phyloP scores from a whole-genome alignment of 257 asterid species.

The Linaria vulgaris region DNA sequence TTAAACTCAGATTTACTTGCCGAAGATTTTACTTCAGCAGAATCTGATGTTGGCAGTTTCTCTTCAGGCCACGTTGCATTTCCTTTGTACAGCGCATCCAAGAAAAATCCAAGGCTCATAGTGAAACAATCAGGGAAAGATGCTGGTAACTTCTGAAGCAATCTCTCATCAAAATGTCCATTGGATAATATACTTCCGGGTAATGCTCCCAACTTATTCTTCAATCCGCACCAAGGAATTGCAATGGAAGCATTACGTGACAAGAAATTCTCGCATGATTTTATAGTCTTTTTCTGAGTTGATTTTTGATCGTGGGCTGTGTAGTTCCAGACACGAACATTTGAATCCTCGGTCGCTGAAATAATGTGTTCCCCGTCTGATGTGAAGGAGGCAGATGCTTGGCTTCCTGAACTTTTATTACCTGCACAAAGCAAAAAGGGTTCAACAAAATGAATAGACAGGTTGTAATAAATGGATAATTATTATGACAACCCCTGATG shows the following conservation, averaged over 20 bases:
- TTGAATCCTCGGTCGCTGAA: conserved; percentile 66
- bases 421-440: conserved; percentile 39
- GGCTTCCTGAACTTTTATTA: conserved; percentile 52
- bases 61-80: conserved; percentile 88
- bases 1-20: conserved; percentile 56
- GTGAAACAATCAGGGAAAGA: conserved; percentile 61
- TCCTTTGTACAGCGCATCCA: conserved; percentile 57
- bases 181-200: conserved; percentile 44
- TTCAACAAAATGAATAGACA: not conserved
- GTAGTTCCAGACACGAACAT: conserved; percentile 70
- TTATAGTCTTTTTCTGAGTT: conserved; percentile 32
- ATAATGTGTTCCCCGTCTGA: conserved; percentile 80
- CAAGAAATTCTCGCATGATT: conserved; percentile 66
- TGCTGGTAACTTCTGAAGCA: conserved; percentile 43
- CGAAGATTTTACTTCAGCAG: conserved; percentile 32
- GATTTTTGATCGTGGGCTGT: conserved; percentile 42
- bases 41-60: conserved; percentile 42
- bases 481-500: not conserved
- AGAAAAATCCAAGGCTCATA: conserved; percentile 55
- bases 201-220: conserved; percentile 44
- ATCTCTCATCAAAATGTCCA: conserved; percentile 44
- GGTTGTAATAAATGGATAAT: not conserved
- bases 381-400: conserved; percentile 71
- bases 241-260: conserved; percentile 77
- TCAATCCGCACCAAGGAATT: conserved; percentile 80